Conservation (phyloP, 2,329 filamentous ascomycete genomes). For the Ophiostoma ips region DNA sequence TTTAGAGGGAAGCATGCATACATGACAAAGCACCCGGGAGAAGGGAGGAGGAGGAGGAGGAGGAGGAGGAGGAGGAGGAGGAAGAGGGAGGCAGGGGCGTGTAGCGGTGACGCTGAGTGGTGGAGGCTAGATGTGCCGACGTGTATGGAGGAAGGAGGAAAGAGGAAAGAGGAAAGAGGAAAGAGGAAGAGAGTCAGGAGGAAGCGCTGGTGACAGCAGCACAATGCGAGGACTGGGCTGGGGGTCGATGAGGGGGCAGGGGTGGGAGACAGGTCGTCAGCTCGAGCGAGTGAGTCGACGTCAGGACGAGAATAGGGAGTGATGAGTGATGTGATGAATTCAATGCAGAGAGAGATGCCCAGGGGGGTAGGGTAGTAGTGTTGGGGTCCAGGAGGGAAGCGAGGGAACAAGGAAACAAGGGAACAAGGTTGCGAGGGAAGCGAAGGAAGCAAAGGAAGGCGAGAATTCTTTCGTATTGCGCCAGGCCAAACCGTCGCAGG, state of each 20-base stretch:
- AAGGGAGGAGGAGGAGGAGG: slow-evolving; percentile 7
- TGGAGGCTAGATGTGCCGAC: not conserved
- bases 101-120: not conserved
- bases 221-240: too few species aligned
- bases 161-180: not conserved
- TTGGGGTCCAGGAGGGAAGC: slow-evolving; percentile 9
- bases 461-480: too few species aligned
- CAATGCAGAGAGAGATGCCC: slow-evolving; percentile 25
- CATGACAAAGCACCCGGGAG: not conserved
- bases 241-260: too few species aligned
- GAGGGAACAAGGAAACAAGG: slow-evolving; percentile 8
- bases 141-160: slow-evolving; percentile 7
- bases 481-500: too few species aligned
- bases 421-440: too few species aligned
- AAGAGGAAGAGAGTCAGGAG: not conserved
- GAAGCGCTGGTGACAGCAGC: too few species aligned
- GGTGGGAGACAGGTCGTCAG: too few species aligned
- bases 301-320: too few species aligned
- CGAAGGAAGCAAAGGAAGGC: too few species aligned
- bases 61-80: slow-evolving; percentile 6
- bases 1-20: slow-evolving; percentile 14
- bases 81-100: not conserved
- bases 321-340: too few species aligned
- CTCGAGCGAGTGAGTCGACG: too few species aligned
- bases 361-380: slow-evolving; percentile 18